phyloP scores from a whole-genome alignment of 192 early-diverging fungal genomes.

The Podila clonocystis region DNA sequence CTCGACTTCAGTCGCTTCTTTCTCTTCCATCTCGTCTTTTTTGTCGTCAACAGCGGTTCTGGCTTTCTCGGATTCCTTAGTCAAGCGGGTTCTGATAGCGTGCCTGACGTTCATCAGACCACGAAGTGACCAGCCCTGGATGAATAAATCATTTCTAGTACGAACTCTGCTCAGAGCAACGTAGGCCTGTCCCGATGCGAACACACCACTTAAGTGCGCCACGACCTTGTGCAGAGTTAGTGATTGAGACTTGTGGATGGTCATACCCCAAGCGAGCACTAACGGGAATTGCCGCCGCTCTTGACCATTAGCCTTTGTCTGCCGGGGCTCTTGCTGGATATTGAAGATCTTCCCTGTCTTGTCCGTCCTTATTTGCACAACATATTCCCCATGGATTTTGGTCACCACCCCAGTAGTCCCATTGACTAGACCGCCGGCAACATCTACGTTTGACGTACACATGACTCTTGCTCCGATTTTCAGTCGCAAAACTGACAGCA shows the following conservation, averaged over 20 bases:
- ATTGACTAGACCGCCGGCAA: slow-evolving; percentile 13
- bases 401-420: slow-evolving; percentile 11
- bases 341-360: neutral
- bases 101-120: neutral
- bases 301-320: slow-evolving; percentile 10
- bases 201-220: neutral
- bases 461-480: slow-evolving; percentile 20
- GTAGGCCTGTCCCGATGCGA: slow-evolving; percentile 13
- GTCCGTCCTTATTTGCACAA: slow-evolving; percentile 7
- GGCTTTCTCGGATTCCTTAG: slow-evolving; percentile 11
- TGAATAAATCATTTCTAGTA: slow-evolving; percentile 5
- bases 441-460: slow-evolving; percentile 15
- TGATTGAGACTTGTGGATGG: slow-evolving; percentile 12
- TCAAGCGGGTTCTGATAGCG: slow-evolving; percentile 4
- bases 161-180: slow-evolving; percentile 17
- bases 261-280: slow-evolving; percentile 15
- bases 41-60: slow-evolving; percentile 6
- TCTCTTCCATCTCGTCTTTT: slow-evolving; percentile 7
- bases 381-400: neutral
- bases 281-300: slow-evolving; percentile 16
- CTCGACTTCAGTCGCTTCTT: no score
- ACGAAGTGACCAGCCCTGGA: neutral
- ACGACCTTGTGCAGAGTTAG: slow-evolving; percentile 4
- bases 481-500: neutral
- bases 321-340: slow-evolving; percentile 4